phyloP scores from a whole-genome alignment of 352 stramenopile genomes.

The Hyphochytrium catenoides region DNA sequence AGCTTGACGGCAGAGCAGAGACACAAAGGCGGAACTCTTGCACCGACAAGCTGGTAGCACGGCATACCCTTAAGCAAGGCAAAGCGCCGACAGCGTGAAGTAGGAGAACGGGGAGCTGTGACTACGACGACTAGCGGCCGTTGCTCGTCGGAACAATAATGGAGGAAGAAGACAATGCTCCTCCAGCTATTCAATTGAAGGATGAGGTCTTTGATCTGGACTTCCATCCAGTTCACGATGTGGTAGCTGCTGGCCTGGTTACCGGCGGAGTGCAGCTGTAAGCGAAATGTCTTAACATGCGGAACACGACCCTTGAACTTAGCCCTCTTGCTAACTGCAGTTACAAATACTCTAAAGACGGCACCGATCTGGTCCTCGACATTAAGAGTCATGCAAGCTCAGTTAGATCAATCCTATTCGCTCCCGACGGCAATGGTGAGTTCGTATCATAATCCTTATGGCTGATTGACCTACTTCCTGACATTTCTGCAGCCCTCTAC shows the following conservation, averaged over 20 bases:
- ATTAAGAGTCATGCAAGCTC: constrained; percentile 45
- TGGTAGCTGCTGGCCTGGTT: constrained; percentile 42
- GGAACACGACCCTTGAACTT: no score
- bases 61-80: no score
- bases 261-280: constrained; percentile 52
- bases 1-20: no score
- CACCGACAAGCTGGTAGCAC: no score
- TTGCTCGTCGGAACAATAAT: background rate
- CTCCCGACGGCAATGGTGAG: constrained; percentile 43
- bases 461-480: background rate
- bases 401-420: constrained; percentile 32
- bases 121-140: no score
- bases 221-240: constrained; percentile 41
- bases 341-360: constrained; percentile 47
- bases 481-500: constrained; percentile 24
- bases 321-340: constrained; percentile 10
- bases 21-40: no score
- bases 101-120: no score
- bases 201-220: constrained; percentile 57
- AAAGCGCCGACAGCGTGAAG: no score
- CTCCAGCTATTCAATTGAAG: constrained; percentile 38
- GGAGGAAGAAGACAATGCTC: constrained; percentile 24
- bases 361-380: constrained; percentile 34
- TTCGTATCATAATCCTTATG: background rate
- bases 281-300: constrained; percentile 4